Percentiles rank a stretch among this genome's conserved stretches.
Evolutionary conservation across 805 yeast species (phyloP).

Genomic region (Metschnikowia baotianmanensis): DNA sequence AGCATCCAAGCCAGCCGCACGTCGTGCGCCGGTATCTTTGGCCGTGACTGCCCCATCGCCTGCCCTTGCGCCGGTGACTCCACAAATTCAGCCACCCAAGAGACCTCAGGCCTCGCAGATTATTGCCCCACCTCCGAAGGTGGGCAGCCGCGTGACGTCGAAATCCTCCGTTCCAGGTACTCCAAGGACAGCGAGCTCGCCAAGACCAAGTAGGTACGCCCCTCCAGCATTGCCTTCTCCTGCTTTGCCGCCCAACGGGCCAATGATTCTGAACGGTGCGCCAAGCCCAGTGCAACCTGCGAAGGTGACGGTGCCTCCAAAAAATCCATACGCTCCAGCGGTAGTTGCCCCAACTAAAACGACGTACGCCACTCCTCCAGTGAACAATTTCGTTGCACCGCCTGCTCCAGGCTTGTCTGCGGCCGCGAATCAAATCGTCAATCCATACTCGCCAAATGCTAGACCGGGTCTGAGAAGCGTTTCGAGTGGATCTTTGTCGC

Average conservation of each 20-base stretch:
- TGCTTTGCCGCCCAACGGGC: constrained; percentile 30
- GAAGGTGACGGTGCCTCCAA: constrained; percentile 19
- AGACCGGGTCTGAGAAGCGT: constrained; percentile 5
- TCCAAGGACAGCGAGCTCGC: constrained; percentile 8
- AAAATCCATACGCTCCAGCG: constrained; percentile 27
- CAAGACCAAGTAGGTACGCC: constrained; percentile 16
- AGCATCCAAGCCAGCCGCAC: constrained; percentile 29
- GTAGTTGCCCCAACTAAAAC: constrained; percentile 21
- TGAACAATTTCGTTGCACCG: constrained; percentile 18
- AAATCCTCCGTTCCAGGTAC: constrained; percentile 9
- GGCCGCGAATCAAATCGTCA: constrained; percentile 9
- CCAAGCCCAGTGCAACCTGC: constrained; percentile 17
- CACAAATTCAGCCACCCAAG: constrained; percentile 10
- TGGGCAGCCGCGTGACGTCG: constrained; percentile 9
- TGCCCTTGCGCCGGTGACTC: constrained; percentile 1
- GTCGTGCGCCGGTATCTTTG: constrained; percentile 47
- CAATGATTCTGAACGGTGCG: constrained; percentile 26
- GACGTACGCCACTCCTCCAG: constrained; percentile 35
- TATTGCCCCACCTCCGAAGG: constrained; percentile 16
- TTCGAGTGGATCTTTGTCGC: constrained; percentile 9
- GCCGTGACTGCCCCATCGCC: constrained; percentile 19
- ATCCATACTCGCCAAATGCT: constrained; percentile 16
- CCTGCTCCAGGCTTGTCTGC: constrained; percentile 8
- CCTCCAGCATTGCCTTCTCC: constrained; percentile 25
- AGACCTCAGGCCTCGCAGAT: constrained; percentile 13